Evolutionary conservation across 1,284 basidiomycete species (phyloP), one percentile per base, ranked within the genome.

Genomic region (Lentinula novae-zelandiae): DNA sequence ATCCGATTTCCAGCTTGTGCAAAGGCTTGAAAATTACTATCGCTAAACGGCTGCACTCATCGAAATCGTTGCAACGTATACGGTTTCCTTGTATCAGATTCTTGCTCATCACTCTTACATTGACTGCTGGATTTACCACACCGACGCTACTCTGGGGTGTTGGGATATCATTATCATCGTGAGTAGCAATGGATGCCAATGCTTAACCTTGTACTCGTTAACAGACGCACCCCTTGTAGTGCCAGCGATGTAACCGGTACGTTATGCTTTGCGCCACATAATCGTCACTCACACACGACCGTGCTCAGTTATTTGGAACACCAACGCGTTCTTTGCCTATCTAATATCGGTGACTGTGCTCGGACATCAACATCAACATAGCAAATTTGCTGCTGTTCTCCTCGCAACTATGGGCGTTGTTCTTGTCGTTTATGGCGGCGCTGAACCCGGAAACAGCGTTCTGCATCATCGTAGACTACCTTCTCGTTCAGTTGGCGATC

Each of bases 231-330:
- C 15, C 15, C 12, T 4, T 42, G 36, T 42, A 56, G 54, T 56
- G 27, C 54, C 6, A 56, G 54, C n/a, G 54, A 56, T 33, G 54
- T 56, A 33, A 56, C 54, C 34, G 54, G 54, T 31, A 56, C 48
- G 54, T 53, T 17, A 13, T 54, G 39, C 42, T 8, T 42, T 31
- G 10, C 42, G 20, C 27, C 31, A n/a, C 15, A 27, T 44, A 5
- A 17, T 8, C 3, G 20, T 10, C 3, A 33, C 10, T 2, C 40
- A 46, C 54, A 56, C 40, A 33, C 40, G 39, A 44, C 38, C 38
- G 27, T 12, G 13, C 4, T 17, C 8, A 56, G 54, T 56, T 42
- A 31, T 56, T 12, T 56, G 54, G 54, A 56, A 56, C 17, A 34
- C 54, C n/a, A 56, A 56, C 33, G 27, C 54, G 15, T 44, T 56